Percentiles rank a stretch among this genome's conserved stretches.
phyloP scores from a whole-genome alignment of 768 basidiomycete genomes.

The Suillus subaureus region DNA sequence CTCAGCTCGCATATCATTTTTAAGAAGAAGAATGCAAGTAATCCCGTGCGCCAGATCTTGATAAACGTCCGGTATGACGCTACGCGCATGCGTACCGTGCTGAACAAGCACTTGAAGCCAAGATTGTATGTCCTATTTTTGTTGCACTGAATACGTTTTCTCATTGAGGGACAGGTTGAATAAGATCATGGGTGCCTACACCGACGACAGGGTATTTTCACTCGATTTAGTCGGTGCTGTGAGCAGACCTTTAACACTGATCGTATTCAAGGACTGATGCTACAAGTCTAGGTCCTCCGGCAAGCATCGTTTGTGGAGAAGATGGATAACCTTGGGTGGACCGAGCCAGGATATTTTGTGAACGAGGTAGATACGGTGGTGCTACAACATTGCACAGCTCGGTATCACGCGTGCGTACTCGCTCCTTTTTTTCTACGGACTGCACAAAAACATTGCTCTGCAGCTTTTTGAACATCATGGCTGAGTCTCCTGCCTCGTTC shows the following conservation, averaged over 20 bases:
- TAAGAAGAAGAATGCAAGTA: neutral
- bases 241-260: conserved; percentile 10
- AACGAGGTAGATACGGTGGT: conserved; percentile 40
- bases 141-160: neutral
- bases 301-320: conserved; percentile 57
- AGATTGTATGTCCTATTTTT: conserved; percentile 22
- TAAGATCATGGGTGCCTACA: conserved; percentile 49
- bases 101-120: conserved; percentile 16
- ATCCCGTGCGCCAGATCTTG: conserved; percentile 8
- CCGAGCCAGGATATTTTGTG: conserved; percentile 41
- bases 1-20: conserved; percentile 10
- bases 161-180: conserved; percentile 24
- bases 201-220: conserved; percentile 52
- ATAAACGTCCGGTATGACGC: conserved; percentile 14
- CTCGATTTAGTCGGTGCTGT: conserved; percentile 60
- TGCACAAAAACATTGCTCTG: neutral
- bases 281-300: conserved; percentile 44
- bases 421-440: too few relatives aligned
- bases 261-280: neutral
- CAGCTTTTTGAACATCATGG: conserved; percentile 58
- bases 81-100: neutral
- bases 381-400: conserved; percentile 51
- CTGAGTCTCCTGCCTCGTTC: conserved; percentile 43
- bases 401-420: conserved; percentile 58
- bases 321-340: conserved; percentile 57